phyloP scores from a whole-genome alignment of 140 eudicot species.

The Ambrosia hybrid region DNA sequence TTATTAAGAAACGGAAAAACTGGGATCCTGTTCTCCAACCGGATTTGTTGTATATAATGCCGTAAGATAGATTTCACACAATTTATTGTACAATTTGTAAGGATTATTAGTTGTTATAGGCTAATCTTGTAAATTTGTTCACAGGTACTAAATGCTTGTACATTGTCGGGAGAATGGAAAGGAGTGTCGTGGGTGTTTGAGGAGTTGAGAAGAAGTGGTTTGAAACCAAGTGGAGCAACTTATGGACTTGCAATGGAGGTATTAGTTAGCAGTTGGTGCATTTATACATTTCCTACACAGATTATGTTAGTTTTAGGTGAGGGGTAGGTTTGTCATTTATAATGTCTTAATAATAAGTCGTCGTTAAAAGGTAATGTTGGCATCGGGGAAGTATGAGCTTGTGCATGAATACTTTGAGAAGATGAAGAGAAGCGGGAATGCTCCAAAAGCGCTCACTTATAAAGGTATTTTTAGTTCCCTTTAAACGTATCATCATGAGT shows the following conservation, averaged over 20 bases:
- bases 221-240: conserved; percentile 78
- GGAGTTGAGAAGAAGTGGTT: conserved; percentile 69
- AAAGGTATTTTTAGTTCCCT: conserved; percentile 51
- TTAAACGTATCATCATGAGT: conserved; percentile 12
- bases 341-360: conserved; percentile 28
- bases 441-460: conserved; percentile 80
- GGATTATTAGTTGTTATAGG: conserved; percentile 12
- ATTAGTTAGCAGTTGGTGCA: background rate
- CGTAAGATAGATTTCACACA: conserved; percentile 49
- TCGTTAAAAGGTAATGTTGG: conserved; percentile 82
- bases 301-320: background rate
- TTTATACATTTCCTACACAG: no score
- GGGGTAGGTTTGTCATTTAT: conserved; percentile 3
- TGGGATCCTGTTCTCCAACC: conserved; percentile 90
- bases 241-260: conserved; percentile 99
- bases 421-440: conserved; percentile 78
- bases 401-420: conserved; percentile 73
- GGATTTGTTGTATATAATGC: conserved; percentile 79
- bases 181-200: conserved; percentile 95
- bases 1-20: conserved; percentile 55
- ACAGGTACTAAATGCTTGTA: conserved; percentile 94
- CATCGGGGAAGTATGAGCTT: conserved; percentile 72
- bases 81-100: background rate
- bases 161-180: conserved; percentile 75
- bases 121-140: conserved; percentile 7